Evolutionary conservation across 306 rosid genomes (phyloP).

Genomic region (Senna tora): DNA sequence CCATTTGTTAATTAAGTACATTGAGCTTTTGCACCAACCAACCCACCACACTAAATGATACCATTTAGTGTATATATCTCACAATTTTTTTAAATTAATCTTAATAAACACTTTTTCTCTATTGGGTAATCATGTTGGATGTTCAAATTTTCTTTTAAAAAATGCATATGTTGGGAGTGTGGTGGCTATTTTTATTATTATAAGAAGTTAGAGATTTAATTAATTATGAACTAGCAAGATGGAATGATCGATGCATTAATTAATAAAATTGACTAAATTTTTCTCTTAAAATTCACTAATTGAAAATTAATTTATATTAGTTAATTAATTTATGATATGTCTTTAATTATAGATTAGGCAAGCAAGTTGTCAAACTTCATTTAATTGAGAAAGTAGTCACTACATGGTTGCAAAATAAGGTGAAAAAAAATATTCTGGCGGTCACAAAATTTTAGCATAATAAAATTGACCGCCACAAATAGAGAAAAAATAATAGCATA

Average conservation of each 20-base stretch:
- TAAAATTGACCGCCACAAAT: too few relatives aligned
- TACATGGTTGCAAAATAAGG: too few relatives aligned
- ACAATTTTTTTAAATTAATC: neutral
- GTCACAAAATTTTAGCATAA: too few relatives aligned
- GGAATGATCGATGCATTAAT: too few relatives aligned
- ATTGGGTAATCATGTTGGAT: neutral
- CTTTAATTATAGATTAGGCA: conserved; percentile 1
- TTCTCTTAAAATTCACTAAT: neutral
- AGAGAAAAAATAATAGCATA: too few relatives aligned
- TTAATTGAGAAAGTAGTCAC: neutral
- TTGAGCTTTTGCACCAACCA: neutral
- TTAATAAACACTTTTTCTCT: neutral
- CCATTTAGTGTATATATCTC: too few relatives aligned
- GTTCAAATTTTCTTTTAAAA: too few relatives aligned
- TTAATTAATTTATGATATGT: too few relatives aligned
- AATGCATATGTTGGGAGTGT: neutral
- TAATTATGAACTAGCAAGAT: too few relatives aligned
- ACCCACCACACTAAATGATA: conserved; percentile 9
- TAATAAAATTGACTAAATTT: neutral
- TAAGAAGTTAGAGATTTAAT: too few relatives aligned
- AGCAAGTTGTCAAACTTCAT: neutral
- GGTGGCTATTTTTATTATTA: neutral
- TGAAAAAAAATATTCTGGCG: too few relatives aligned
- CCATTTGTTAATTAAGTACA: neutral
- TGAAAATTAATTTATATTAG: neutral